Evolutionary conservation across 345 rosid species (phyloP).

Genomic region (Syzygium oleosum): DNA sequence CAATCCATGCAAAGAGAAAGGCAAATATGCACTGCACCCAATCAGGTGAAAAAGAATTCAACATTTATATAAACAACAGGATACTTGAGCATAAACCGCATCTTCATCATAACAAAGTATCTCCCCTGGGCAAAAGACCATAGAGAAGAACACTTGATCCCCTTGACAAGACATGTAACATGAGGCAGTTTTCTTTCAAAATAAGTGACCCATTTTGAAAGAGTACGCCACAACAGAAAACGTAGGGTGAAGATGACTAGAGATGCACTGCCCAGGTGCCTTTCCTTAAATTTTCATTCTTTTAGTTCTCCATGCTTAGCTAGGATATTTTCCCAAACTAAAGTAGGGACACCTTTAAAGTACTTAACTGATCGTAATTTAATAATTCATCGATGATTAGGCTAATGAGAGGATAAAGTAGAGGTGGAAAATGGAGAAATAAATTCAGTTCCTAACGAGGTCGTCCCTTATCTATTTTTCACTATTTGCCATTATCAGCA

Average conservation of each 20-base stretch:
- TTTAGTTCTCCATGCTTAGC: background rate
- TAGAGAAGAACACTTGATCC: background rate
- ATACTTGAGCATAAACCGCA: background rate
- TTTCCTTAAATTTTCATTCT: background rate
- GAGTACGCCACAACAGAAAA: background rate
- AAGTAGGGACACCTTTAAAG: background rate
- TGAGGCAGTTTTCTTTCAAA: background rate
- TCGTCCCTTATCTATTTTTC: background rate
- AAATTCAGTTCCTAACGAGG: background rate
- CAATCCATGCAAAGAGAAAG: background rate
- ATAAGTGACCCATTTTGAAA: background rate
- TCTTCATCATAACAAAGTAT: background rate
- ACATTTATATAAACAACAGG: background rate
- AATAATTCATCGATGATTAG: background rate
- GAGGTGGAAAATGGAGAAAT: background rate
- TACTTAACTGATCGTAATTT: background rate
- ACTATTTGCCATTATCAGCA: background rate
- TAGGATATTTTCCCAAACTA: background rate
- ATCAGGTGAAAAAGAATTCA: background rate
- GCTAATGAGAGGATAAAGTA: background rate
- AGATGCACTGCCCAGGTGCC: background rate
- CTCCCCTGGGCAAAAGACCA: background rate
- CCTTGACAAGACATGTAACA: background rate
- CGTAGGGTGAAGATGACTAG: background rate
- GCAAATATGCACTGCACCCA: background rate